Evolutionary conservation across 345 rosid species (phyloP), one percentile per base, ranked within the genome.

Genomic region (Hevea brasiliensis): DNA sequence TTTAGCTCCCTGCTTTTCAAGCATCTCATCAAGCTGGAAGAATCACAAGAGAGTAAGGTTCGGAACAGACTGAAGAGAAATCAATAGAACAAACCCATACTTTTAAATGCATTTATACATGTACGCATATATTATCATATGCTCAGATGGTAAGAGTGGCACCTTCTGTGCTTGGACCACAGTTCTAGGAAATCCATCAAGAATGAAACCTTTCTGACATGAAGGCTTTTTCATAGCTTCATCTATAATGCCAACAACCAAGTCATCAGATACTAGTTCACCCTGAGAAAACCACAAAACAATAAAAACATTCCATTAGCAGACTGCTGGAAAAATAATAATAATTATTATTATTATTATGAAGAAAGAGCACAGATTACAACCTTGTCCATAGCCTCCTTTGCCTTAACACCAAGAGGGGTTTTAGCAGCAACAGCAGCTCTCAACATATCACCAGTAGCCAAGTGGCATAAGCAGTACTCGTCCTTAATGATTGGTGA

Each of bases 391-490:
- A 96, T 96, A 54, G 98, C 93, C 76, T 93, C 98, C 80, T 96
- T 93, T 18, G 98, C 98, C 83, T 96, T 93, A 61, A 93, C 61
- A 58, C 99, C 98, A 76, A 96, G 96, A 76, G 96, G 97, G 26
- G 97, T 89, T 82, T 93, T 96, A 54, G 94, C 92, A 54, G 96
- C 88, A 75, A 88, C 98, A 67, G 99, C 97, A 58, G 97, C 96
- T 90, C 99, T 85, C 79, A 96, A 81, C 98, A 96, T 96, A 74
- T 96, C 99, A 9, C 99, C 99, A 42, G 99, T 91, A 61, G 99
- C 96, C 89, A 96, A 84, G 88, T 96, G 99, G 72, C 99, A 96
- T 73, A 96, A 80, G 77, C 99, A 96, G 72, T 81, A 87, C 82
- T 96, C 98, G 65, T 96, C 96, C 82, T 96, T 96, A 60, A 96